Evolutionary conservation across 2,329 filamentous ascomycete species (phyloP).

Genomic region (Stachybotrys elegans): DNA sequence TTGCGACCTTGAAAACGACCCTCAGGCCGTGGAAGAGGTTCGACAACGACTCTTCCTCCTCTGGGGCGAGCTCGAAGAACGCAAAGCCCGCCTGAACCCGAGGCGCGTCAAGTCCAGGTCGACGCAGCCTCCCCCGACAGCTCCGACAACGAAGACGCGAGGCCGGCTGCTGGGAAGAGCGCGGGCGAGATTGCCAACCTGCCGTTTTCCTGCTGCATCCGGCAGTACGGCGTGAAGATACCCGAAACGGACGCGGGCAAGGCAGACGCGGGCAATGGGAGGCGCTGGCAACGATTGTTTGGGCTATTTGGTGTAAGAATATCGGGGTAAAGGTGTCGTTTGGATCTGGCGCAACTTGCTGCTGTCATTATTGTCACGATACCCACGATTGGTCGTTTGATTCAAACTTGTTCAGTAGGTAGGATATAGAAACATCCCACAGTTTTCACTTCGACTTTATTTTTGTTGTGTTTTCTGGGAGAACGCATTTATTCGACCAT

Average conservation of each 20-base stretch:
- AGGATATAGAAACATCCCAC: no score
- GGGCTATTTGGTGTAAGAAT: constrained; percentile 62
- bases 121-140: constrained; percentile 30
- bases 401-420: no score
- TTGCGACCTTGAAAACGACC: constrained; percentile 49
- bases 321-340: no score
- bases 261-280: constrained; percentile 38
- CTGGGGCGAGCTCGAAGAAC: constrained; percentile 83
- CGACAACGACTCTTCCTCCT: constrained; percentile 69
- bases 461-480: no score
- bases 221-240: constrained; percentile 61
- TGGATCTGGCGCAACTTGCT: no score
- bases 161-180: constrained; percentile 4
- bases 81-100: constrained; percentile 38
- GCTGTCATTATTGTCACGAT: no score
- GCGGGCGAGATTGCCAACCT: constrained; percentile 37
- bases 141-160: constrained; percentile 27
- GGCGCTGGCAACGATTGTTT: constrained; percentile 58
- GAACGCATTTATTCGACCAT: no score
- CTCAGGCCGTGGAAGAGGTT: constrained; percentile 43
- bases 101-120: no score
- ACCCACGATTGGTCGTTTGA: no score
- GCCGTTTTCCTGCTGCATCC: constrained; percentile 66
- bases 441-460: no score
- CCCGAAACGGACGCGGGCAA: constrained; percentile 32